Conservation (phyloP, 805 yeast species). For the Starmera dryadoides region DNA sequence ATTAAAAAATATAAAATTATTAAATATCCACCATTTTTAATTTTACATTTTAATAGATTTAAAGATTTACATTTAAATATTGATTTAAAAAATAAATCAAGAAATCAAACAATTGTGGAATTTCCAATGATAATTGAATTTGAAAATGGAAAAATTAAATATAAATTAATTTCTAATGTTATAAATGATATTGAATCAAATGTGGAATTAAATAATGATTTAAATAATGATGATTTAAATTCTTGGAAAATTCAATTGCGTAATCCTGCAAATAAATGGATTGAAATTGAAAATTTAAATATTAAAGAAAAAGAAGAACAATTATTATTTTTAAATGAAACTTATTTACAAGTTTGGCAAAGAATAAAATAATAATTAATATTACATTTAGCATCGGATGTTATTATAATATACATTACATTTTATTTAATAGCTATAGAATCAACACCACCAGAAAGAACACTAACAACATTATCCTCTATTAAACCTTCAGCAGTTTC, state of each 20-base stretch:
- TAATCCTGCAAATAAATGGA: constrained; percentile 43
- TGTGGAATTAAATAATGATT: constrained; percentile 8
- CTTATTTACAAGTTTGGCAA: constrained; percentile 66
- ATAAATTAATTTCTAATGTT: constrained; percentile 43
- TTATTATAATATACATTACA: background rate
- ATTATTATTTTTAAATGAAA: constrained; percentile 53
- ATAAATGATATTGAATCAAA: constrained; percentile 24
- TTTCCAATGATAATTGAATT: constrained; percentile 37
- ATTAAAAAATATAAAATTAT: constrained; percentile 31
- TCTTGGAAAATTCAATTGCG: constrained; percentile 44
- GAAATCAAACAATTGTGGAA: constrained; percentile 58
- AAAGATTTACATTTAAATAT: constrained; percentile 26
- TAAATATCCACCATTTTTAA: constrained; percentile 44
- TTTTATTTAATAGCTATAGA: constrained; percentile 74
- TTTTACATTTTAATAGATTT: constrained; percentile 53
- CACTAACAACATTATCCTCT: constrained; percentile 85
- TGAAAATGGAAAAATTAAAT: constrained; percentile 11
- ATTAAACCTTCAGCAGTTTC: constrained; percentile 82
- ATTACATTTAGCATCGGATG: background rate
- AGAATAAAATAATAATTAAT: constrained; percentile 8
- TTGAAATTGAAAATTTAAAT: constrained; percentile 45
- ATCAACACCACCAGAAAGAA: constrained; percentile 85
- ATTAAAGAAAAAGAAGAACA: constrained; percentile 45
- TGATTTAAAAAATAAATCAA: constrained; percentile 28
- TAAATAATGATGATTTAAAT: constrained; percentile 23